Evolutionary conservation across 148 eudicot species (phyloP).

Genomic region (Fallopia convolvulus): DNA sequence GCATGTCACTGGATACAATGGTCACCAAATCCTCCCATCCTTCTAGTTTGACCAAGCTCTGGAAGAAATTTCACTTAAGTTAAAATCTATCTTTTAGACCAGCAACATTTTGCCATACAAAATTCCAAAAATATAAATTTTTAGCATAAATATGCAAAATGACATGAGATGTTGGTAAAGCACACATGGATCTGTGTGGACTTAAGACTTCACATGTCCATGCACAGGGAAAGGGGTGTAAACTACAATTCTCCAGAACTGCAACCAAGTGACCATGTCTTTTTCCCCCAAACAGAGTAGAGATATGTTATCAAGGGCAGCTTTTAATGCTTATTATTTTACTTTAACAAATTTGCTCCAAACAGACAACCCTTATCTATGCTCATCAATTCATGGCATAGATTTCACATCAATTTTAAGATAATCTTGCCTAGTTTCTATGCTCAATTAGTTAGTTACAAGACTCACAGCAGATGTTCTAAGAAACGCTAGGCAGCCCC

Average conservation of each 20-base stretch:
- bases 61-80: slow-evolving; percentile 14
- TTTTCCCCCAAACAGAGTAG: not conserved
- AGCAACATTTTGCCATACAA: not conserved
- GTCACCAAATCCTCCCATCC: slow-evolving; percentile 85
- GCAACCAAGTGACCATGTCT: not conserved
- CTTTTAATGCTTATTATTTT: not conserved
- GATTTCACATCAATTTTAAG: not conserved
- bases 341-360: not conserved
- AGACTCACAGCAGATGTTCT: too few relatives aligned
- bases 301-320: not conserved
- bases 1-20: slow-evolving; percentile 88
- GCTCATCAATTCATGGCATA: not conserved
- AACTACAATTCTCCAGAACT: not conserved
- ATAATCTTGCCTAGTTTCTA: not conserved
- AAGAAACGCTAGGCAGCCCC: too few relatives aligned
- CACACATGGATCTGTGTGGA: not conserved
- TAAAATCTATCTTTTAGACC: not conserved
- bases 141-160: not conserved
- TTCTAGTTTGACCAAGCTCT: slow-evolving; percentile 93
- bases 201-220: not conserved
- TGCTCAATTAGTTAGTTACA: not conserved
- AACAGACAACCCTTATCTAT: not conserved
- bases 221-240: not conserved
- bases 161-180: not conserved
- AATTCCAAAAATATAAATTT: not conserved